These are phyloP conservation scores for Epichloe amarillans DNA, from an alignment of 2,329 filamentous ascomycete genomes.

Conservation along the genomic window DNA sequence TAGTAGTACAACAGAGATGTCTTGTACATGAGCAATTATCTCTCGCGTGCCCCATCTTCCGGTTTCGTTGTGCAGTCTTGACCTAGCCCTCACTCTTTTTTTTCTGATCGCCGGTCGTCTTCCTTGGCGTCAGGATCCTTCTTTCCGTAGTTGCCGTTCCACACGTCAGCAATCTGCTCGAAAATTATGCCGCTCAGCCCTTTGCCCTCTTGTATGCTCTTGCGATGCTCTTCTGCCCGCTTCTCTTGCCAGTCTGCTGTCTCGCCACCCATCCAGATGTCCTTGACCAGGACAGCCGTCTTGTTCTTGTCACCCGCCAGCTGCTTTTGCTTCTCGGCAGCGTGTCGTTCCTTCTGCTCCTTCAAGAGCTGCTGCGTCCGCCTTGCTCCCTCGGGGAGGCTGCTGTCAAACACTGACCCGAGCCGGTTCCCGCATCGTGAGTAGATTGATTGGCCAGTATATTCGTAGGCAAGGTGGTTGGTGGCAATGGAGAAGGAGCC, in stretches of 20 bases:
- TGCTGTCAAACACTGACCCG: conserved; percentile 31
- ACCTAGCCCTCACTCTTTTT: neutral
- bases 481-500: conserved; percentile 37
- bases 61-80: neutral
- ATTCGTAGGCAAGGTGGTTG: conserved; percentile 43
- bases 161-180: conserved; percentile 44
- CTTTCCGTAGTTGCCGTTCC: conserved; percentile 23
- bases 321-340: conserved; percentile 14
- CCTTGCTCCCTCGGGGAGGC: conserved; percentile 43
- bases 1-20: neutral
- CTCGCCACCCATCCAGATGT: conserved; percentile 47
- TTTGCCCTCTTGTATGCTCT: conserved; percentile 40
- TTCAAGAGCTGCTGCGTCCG: conserved; percentile 32
- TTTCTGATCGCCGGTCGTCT: neutral
- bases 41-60: neutral
- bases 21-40: neutral
- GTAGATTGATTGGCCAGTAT: conserved; percentile 39
- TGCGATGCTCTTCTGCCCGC: conserved; percentile 36
- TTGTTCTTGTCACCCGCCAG: conserved; percentile 19
- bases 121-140: conserved; percentile 10
- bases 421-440: conserved; percentile 31
- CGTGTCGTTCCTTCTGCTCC: conserved; percentile 30
- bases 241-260: conserved; percentile 39
- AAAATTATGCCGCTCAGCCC: conserved; percentile 43
- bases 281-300: conserved; percentile 24